Percentiles rank a stretch among this genome's conserved stretches.
phyloP scores from a whole-genome alignment of 2,329 filamentous ascomycete species.

The Aspergillus proliferans region DNA sequence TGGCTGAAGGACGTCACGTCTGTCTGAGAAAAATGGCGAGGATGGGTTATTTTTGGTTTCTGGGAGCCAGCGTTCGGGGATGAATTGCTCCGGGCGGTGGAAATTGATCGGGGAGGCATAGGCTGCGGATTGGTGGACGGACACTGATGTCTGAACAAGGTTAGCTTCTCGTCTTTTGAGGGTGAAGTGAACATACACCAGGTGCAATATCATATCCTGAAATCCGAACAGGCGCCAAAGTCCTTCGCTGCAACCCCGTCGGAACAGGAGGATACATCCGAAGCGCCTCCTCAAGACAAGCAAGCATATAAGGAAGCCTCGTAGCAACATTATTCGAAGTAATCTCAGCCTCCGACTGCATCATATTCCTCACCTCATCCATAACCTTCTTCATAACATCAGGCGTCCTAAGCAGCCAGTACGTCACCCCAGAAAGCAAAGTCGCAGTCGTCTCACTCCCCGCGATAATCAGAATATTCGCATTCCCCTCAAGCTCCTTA shows the following conservation, averaged over 20 bases:
- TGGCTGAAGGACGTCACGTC: slow-evolving; percentile 41
- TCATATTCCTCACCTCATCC: slow-evolving; percentile 35
- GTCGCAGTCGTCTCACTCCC: slow-evolving; percentile 43
- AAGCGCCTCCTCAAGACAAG: slow-evolving; percentile 37
- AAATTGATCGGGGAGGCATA: slow-evolving; percentile 42
- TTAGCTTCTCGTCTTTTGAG: no score
- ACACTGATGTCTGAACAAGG: slow-evolving; percentile 33
- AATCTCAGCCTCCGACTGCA: slow-evolving; percentile 35
- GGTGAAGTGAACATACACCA: no score
- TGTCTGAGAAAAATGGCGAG: slow-evolving; percentile 36
- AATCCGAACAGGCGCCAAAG: no score
- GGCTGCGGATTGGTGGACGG: slow-evolving; percentile 39
- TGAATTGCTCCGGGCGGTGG: slow-evolving; percentile 37
- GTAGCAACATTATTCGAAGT: slow-evolving; percentile 17
- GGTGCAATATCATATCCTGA: no score
- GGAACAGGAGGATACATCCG: slow-evolving; percentile 33
- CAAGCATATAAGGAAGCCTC: slow-evolving; percentile 33
- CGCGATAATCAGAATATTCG: slow-evolving; percentile 30
- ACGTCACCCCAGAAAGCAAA: slow-evolving; percentile 37
- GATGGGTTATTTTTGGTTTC: slow-evolving; percentile 6
- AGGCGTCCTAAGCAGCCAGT: slow-evolving; percentile 34
- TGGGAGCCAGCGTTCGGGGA: slow-evolving; percentile 44
- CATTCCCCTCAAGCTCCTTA: slow-evolving; percentile 30
- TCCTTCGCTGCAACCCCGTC: no score
- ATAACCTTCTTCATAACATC: slow-evolving; percentile 23